phyloP scores from a whole-genome alignment of 139 green algal genomes.

The Closterium sp. region DNA sequence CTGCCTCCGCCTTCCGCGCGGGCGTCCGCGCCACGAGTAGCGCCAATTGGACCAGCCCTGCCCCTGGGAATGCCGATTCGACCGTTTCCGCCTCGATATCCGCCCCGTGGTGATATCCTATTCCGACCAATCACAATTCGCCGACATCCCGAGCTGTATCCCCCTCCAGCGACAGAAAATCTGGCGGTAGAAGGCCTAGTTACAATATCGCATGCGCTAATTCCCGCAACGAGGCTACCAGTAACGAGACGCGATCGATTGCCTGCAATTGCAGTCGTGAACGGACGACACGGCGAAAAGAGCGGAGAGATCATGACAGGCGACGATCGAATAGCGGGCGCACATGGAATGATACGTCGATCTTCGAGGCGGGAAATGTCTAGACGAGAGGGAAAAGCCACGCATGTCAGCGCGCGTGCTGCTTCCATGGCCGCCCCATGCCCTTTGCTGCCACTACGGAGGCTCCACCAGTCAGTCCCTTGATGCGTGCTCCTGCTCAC shows the following conservation, averaged over 20 bases:
- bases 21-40: background rate
- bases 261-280: background rate
- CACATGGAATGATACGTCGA: background rate
- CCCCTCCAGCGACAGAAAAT: too few species aligned
- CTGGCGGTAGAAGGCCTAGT: background rate
- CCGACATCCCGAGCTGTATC: background rate
- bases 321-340: background rate
- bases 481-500: too few species aligned
- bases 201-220: background rate
- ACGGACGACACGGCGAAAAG: background rate
- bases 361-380: background rate
- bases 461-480: too few species aligned
- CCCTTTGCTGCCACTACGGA: too few species aligned
- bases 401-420: background rate
- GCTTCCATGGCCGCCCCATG: background rate
- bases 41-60: background rate
- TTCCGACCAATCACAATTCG: background rate
- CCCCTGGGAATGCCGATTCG: too few species aligned
- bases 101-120: too few species aligned
- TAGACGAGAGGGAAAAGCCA: background rate
- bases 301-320: background rate
- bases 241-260: background rate
- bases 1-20: background rate
- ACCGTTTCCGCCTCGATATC: background rate
- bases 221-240: background rate